phyloP scores from a whole-genome alignment of 2,329 filamentous ascomycete species.

The Paecilomyces dactylethromorphus region DNA sequence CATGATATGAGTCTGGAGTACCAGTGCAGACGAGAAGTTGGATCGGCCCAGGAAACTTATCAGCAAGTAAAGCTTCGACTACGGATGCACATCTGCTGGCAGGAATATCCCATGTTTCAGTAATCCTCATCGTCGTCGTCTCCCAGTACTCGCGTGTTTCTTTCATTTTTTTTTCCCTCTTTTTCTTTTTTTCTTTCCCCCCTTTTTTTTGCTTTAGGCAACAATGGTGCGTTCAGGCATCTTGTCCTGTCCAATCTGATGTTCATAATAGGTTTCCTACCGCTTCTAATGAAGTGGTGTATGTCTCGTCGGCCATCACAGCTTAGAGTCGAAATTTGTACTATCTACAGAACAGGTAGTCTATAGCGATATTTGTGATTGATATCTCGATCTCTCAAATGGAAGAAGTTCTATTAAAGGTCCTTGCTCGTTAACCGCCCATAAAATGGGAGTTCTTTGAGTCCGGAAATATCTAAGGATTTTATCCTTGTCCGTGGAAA shows the following conservation, averaged over 20 bases:
- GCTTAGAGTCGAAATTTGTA: not conserved
- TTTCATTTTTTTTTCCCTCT: too few relatives aligned
- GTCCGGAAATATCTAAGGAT: slow-evolving; percentile 24
- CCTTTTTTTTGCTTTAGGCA: too few relatives aligned
- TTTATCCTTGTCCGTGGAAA: slow-evolving; percentile 30
- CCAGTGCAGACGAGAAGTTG: too few relatives aligned
- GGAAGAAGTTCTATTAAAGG: not conserved
- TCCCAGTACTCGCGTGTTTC: not conserved
- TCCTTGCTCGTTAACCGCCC: not conserved
- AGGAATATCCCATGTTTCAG: not conserved
- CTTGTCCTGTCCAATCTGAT: not conserved
- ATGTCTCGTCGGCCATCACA: not conserved
- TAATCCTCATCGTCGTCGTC: not conserved
- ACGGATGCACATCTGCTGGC: not conserved
- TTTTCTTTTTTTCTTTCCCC: too few relatives aligned
- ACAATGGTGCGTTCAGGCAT: not conserved
- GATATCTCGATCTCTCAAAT: not conserved
- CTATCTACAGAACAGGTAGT: not conserved
- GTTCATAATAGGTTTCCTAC: not conserved
- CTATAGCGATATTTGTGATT: not conserved
- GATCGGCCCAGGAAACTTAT: not conserved
- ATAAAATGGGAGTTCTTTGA: slow-evolving; percentile 30
- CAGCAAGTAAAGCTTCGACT: not conserved
- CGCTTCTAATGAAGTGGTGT: not conserved
- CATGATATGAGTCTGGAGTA: too few relatives aligned